Evolutionary conservation across 2,329 filamentous ascomycete species (phyloP).

Genomic region (Colletotrichum nymphaeae): DNA sequence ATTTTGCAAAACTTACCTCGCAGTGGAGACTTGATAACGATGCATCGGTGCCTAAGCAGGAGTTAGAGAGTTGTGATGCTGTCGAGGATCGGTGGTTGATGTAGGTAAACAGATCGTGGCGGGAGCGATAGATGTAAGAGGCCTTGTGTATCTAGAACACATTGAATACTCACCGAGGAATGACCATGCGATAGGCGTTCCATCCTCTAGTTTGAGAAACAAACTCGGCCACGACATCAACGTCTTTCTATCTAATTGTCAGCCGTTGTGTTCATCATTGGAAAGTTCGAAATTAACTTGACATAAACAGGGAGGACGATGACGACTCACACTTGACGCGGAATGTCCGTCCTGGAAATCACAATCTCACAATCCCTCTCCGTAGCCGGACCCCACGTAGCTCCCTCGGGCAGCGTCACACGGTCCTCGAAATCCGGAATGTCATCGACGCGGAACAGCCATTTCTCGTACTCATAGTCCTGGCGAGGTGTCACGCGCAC

Average conservation of each 20-base stretch:
- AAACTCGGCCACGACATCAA: constrained; percentile 58
- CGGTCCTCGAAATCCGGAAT: constrained; percentile 49
- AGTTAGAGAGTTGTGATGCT: background rate
- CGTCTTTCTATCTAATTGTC: constrained; percentile 47
- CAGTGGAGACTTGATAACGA: constrained; percentile 71
- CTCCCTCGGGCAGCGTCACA: constrained; percentile 53
- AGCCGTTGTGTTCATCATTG: background rate
- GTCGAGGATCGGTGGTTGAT: background rate
- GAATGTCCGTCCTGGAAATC: constrained; percentile 65
- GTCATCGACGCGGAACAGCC: constrained; percentile 62
- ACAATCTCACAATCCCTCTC: constrained; percentile 68
- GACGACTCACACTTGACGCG: constrained; percentile 59
- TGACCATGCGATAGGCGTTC: constrained; percentile 71
- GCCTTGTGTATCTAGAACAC: too few species aligned
- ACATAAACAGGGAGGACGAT: too few species aligned
- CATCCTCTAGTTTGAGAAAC: constrained; percentile 57
- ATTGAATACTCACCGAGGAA: constrained; percentile 58
- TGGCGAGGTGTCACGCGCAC: constrained; percentile 41
- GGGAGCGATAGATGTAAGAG: too few species aligned
- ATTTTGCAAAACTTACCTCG: constrained; percentile 51
- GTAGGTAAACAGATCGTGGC: background rate
- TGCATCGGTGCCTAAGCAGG: constrained; percentile 64
- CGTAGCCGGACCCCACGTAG: constrained; percentile 66
- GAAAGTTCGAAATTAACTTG: background rate
- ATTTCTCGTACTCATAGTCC: constrained; percentile 62